Evolutionary conservation across 352 stramenopile species (phyloP).

Genomic region (Phytopythium chamaehyphon): DNA sequence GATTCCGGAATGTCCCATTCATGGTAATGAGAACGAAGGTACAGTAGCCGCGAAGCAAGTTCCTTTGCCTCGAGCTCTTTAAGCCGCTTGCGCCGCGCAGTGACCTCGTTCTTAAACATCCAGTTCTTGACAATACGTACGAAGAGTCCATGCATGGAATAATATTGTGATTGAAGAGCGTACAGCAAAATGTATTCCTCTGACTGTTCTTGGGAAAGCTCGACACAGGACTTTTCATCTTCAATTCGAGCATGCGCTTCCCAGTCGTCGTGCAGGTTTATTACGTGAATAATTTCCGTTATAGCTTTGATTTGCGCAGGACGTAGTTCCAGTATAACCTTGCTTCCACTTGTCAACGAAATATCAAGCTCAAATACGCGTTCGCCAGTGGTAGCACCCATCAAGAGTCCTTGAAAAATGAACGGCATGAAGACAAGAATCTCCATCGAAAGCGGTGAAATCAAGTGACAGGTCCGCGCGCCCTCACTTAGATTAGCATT

Average conservation of each 20-base stretch:
- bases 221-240: conserved; percentile 58
- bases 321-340: conserved; percentile 49
- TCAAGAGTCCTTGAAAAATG: conserved; percentile 60
- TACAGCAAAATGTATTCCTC: conserved; percentile 66
- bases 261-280: conserved; percentile 72
- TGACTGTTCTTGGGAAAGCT: conserved; percentile 33
- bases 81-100: conserved; percentile 34
- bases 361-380: conserved; percentile 54
- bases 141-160: conserved; percentile 43
- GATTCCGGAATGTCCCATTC: conserved; percentile 61
- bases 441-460: conserved; percentile 49
- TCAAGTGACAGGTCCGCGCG: conserved; percentile 36
- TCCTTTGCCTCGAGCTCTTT: conserved; percentile 51
- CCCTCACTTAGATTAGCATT: conserved; percentile 35
- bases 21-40: conserved; percentile 51
- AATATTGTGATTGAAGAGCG: conserved; percentile 43
- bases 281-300: conserved; percentile 45
- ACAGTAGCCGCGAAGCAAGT: conserved; percentile 52
- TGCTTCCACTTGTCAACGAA: conserved; percentile 23
- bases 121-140: conserved; percentile 31
- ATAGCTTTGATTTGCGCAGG: conserved; percentile 60
- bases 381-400: conserved; percentile 29
- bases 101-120: conserved; percentile 39
- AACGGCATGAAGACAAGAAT: conserved; percentile 63
- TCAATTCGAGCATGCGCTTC: conserved; percentile 41